Base-by-base conservation (phyloP, 192 early-diverging fungal genomes). In the Coemansia asiatica region DNA sequence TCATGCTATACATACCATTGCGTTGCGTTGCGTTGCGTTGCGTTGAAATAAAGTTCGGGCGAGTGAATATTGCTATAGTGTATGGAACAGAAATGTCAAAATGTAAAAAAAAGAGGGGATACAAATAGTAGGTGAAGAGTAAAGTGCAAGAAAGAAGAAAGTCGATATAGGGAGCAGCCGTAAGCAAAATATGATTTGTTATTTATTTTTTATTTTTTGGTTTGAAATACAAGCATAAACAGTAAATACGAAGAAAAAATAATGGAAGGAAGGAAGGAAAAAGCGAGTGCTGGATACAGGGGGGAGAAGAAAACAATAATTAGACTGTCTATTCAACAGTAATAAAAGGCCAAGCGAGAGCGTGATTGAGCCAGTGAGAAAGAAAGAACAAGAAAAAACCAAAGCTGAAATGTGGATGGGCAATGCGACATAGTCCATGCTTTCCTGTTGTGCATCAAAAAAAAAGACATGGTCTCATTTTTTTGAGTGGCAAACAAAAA, bases 391-490 rank as follows among this genome's bases (percentile, higher is more conserved):
- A 6, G 4, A 49, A 49, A 49, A 27, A 53, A 27, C 6, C 51
- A 53, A 27, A 23, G 51, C 51, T 53, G 51, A 26, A 15, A 53
- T 29, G n/a, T 10, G 54, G 54, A 29, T 56, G 54, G 54, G 26
- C 28, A 56, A 56, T 56, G 28, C 26, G 28, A 56, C 27, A 27
- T 15, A 56, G 54, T 29, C 16, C 54, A 29, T 31, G 54, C 27
- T 31, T 56, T 29, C 27, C 18, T 8, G 54, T 56, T 21, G 54
- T 56, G 51, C 51, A 54, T 23, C 23, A 27, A 29, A 21, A 31
- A 26, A 29, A 27, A 27, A 56, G 27, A 29, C 27, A 15, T 27
- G 54, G 54, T 56, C 54, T 29, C 54, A 54, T 44, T 44, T 44
- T 44, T 44, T 44, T 15, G 40, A 44, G 40, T 44, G 40, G 40